Base-by-base conservation (phyloP, 352 stramenopile genomes). In the Pythium myriotylum region DNA sequence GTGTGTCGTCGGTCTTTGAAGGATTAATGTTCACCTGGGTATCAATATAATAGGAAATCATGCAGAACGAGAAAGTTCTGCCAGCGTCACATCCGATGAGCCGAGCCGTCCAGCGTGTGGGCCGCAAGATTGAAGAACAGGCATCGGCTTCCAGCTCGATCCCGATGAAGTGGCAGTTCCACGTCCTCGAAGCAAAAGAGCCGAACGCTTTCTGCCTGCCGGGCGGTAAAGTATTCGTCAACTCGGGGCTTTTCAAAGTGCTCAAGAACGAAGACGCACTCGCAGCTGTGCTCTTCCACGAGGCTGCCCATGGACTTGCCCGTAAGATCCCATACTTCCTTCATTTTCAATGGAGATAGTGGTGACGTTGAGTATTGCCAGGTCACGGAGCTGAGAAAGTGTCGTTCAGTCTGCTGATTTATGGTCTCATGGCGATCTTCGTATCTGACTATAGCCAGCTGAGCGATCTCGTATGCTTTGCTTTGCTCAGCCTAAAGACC, bases 191-290 rank as follows among this genome's bases (percentile, higher is more conserved):
- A 29, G 73, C 77, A 16, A 73, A 76, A 33, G 79, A 89, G 57
- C 79, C 82, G 4, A 91, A 91, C 50, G 82, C 82, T 35, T 91
- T 91, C 49, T 91, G 82, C 43, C 62, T 91, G 19, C 79, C 82
- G 32, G 82, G 81, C 35, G 80, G 82, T 12, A 91, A 92, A 62
- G 76, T 92, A 2, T 92, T 89, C 50, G 79, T 92, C 5, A 77
- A 89, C 64, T 79, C 82, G 23, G 82, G 82, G 4, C 67, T 92
- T 10, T 92, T 92, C 66, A 86, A 86, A 43, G 65, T 88, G 22
- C 59, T 92, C 2, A 43, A 58, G 5, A 76, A 81, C 43, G 79
- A 92, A 67, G 82, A 92, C 56, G 60, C 74, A 16, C 67, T 92
- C 13, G 82, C 82, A 0, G 78, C 82, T 0, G 82, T 91, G 13